A percentile compares a stretch with the other conserved stretches of the same genome.
phyloP scores from a whole-genome alignment of 805 yeast species.

The Wickerhamiella spandovensis region DNA sequence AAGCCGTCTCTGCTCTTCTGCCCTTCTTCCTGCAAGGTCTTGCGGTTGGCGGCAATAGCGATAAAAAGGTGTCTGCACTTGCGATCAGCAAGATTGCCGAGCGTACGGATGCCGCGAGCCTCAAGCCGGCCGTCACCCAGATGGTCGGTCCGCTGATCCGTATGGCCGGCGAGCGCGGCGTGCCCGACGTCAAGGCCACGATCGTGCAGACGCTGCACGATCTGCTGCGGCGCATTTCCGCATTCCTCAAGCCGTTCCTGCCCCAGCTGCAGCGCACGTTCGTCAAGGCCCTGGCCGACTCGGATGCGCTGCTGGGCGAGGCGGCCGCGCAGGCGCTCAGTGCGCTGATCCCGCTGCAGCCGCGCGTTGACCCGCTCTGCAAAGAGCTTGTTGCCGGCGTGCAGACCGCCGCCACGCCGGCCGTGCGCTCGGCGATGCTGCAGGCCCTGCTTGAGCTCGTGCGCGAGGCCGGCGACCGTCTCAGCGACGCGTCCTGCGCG shows the following conservation, averaged over 20 bases:
- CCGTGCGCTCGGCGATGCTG: conserved; percentile 64
- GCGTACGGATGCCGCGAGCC: conserved; percentile 55
- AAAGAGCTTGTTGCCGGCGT: conserved; percentile 68
- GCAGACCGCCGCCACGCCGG: conserved; percentile 50
- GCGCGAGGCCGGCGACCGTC: conserved; percentile 58
- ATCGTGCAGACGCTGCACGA: conserved; percentile 72
- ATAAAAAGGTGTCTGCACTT: conserved; percentile 73
- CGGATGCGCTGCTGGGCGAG: conserved; percentile 56
- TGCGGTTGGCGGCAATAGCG: conserved; percentile 80
- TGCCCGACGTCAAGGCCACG: conserved; percentile 87
- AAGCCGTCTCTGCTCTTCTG: conserved; percentile 72
- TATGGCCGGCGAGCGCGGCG: conserved; percentile 91
- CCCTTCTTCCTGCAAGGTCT: conserved; percentile 91
- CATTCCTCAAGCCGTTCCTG: conserved; percentile 82
- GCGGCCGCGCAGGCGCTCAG: conserved; percentile 89
- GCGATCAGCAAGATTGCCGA: conserved; percentile 81
- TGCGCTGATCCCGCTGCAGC: conserved; percentile 73
- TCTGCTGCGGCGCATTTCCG: conserved; percentile 72
- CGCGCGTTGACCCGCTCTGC: conserved; percentile 86
- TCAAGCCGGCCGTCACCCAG: conserved; percentile 79
- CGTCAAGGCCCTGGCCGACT: conserved; percentile 77
- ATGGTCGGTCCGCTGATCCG: conserved; percentile 97
- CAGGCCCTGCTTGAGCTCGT: conserved; percentile 76
- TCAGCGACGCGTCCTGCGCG: conserved; percentile 60
- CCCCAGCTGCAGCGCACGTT: conserved; percentile 97